phyloP scores from a whole-genome alignment of 2,329 filamentous ascomycete species.

The Cordyceps pruinosa region DNA sequence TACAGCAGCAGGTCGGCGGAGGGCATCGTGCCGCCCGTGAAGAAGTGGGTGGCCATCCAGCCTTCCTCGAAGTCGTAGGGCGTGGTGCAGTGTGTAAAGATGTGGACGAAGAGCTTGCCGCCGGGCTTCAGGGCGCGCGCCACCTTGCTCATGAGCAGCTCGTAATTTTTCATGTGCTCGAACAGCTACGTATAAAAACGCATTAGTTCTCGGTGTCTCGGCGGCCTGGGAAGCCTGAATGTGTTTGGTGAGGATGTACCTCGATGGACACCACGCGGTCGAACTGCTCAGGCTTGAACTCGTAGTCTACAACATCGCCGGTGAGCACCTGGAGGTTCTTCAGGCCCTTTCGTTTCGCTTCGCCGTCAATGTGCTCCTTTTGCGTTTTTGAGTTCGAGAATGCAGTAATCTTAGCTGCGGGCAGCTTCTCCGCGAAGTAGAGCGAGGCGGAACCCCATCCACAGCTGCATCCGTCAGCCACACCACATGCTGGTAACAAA shows the following conservation, averaged over 20 bases:
- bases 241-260: constrained; percentile 19
- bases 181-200: constrained; percentile 46
- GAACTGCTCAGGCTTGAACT: constrained; percentile 51
- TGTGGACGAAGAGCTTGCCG: constrained; percentile 64
- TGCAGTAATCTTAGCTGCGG: constrained; percentile 53
- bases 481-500: neutral
- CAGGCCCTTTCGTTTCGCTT: constrained; percentile 49
- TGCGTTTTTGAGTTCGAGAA: constrained; percentile 66
- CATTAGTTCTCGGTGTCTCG: neutral
- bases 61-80: constrained; percentile 66
- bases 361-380: constrained; percentile 57
- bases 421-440: constrained; percentile 59
- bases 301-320: constrained; percentile 59
- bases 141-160: constrained; percentile 58
- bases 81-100: constrained; percentile 57
- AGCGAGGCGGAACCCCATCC: constrained; percentile 62
- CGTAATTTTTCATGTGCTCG: constrained; percentile 73
- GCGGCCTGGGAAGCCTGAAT: too few relatives aligned
- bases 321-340: constrained; percentile 58
- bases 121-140: constrained; percentile 49
- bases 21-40: constrained; percentile 67
- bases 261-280: constrained; percentile 63
- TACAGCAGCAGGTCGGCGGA: constrained; percentile 59
- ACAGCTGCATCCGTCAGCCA: constrained; percentile 37
- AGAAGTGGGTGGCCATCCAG: constrained; percentile 71